Base-by-base conservation (phyloP, 108 stramenopile genomes). In the Stephanodiscus minutulus region DNA sequence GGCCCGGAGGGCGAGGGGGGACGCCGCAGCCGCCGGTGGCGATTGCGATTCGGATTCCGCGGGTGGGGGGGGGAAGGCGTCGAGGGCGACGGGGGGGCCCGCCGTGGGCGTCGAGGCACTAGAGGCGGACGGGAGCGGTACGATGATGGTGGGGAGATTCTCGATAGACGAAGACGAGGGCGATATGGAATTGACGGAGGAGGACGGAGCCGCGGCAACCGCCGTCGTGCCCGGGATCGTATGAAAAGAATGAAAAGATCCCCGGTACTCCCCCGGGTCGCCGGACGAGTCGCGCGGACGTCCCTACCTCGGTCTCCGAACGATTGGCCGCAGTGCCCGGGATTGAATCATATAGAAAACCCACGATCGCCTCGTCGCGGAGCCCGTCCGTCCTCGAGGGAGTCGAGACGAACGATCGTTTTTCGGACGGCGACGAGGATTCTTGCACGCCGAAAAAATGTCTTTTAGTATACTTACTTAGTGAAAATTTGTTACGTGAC, bases 241-340 rank as follows among this genome's bases (percentile, higher is more conserved):
- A 44, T 44, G 15, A 15, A 44, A 44, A 41, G 1, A 41, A 41
- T 8, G 12, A 15, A 44, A 44, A 44, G 0, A 11, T 44, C 43
- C 12, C 0, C n/a, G n/a, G n/a, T n/a, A n/a, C n/a, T n/a, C n/a
- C 11, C 43, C 15, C 43, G 12, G 12, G 15, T 44, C 13, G 0
- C 43, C 13, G 13, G 39, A 9, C 3, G 39, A 15, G 13, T 44
- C 13, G 75, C 68, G 63, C 50, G 47, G 3, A 67, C 67, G 20
- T 68, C n/a, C n/a, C n/a, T n/a, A n/a, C n/a, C n/a, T n/a, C n/a
- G n/a, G n/a, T n/a, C n/a, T n/a, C n/a, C n/a, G n/a, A n/a, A n/a
- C n/a, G n/a, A n/a, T n/a, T n/a, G n/a, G n/a, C n/a, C n/a, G n/a
- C n/a, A n/a, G n/a, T n/a, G n/a, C n/a, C n/a, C n/a, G n/a, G n/a